Base-by-base conservation (phyloP, 2,329 filamentous ascomycete species). In the Colletotrichum sp. region DNA sequence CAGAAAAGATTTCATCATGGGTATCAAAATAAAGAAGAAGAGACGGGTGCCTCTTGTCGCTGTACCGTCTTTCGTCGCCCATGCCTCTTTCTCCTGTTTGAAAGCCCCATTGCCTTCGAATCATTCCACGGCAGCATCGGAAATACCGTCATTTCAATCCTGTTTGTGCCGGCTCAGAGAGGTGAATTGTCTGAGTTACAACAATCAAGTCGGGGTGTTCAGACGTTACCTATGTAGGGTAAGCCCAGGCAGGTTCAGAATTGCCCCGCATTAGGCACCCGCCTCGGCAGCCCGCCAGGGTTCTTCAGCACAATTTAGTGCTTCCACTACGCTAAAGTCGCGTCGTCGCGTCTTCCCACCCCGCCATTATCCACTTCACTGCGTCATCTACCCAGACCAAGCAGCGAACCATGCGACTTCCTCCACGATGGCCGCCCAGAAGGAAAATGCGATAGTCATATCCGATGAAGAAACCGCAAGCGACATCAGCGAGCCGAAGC, bases 391-490 rank as follows among this genome's bases (percentile, higher is more conserved):
- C 30, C 27, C 16, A 29, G 15, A 44, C 39, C 19, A 57, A 27
- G 16, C 32, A 4, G 57, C 30, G 59, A 57, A 55, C 63, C 8
- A 39, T 62, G 12, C 25, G 29, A 68, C 25, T 19, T 19, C 69
- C 27, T n/a, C 25, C 29, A 75, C 52, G 12, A 76, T 76, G 74
- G 36, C 29, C 15, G n/a, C 39, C 15, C 36, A 32, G 36, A 36
- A 55, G 55, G 9, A 39, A 15, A 13, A 7, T 4, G 4, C 74
- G 6, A 62, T 77, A n/a, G 39, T 77, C 3, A 68, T 71, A 29
- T 77, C 74, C 15, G 73, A 77, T 30, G 67, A 71, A 7, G 72
- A 76, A 15, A 64, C 73, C 13, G 49, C 36, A 25, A 64, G 64
- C 3, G 73, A 59, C 19, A 3, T 36, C 8, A 74, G 52, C 29